phyloP scores from a whole-genome alignment of 148 eudicot species.

The Silene uniflora region DNA sequence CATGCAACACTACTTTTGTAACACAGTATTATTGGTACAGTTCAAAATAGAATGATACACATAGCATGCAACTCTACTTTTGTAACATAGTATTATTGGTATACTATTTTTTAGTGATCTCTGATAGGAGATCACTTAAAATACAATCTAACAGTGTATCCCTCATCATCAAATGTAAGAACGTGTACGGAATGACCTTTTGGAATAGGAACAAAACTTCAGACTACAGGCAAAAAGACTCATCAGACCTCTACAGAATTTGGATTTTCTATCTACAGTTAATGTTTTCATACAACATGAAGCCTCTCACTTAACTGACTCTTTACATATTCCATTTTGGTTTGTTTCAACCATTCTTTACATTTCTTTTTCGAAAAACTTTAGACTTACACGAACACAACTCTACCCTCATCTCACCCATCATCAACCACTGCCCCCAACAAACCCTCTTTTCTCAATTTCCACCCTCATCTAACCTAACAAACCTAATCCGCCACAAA shows the following conservation, averaged over 20 bases:
- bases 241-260: background rate
- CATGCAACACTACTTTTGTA: background rate
- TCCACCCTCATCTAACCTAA: background rate
- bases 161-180: too few species aligned
- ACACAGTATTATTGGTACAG: too few species aligned
- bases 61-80: background rate
- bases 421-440: background rate
- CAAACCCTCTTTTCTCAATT: background rate
- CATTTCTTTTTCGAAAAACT: background rate
- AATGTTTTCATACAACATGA: background rate
- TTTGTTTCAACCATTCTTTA: background rate
- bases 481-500: background rate
- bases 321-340: background rate
- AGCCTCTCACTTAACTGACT: background rate
- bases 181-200: too few species aligned
- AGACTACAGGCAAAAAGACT: background rate
- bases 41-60: background rate
- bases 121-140: too few species aligned
- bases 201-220: background rate
- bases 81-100: background rate
- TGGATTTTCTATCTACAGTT: background rate
- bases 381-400: background rate
- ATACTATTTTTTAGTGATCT: too few species aligned
- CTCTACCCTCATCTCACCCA: background rate
- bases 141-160: too few species aligned